Base-by-base conservation (phyloP, 2,329 filamentous ascomycete genomes). In the Colletotrichum neosansevieriae region DNA sequence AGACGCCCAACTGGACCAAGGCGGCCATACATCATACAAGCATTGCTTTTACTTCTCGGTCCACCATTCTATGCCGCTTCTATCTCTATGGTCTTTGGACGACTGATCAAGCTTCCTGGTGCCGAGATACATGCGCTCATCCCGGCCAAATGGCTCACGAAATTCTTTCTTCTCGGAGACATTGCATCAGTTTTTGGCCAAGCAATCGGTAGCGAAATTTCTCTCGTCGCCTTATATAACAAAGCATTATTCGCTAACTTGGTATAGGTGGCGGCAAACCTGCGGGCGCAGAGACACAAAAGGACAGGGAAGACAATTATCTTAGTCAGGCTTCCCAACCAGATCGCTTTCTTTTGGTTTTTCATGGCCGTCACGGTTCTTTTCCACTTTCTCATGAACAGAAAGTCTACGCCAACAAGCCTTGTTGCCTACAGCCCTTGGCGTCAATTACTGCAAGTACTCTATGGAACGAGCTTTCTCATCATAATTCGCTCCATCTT, bases 101-200 rank as follows among this genome's bases (percentile, higher is more conserved):
- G 84, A 13, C 71, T 84, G 9, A 80, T 85, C 56, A 73, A 72
- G 6, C 75, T 77, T 38, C 75, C 82, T 4, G 76, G 76, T 17
- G 80, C 76, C 13, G 76, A 80, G 44, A 60, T 70, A 0, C 74
- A 76, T 64, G 77, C 78, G 2, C 56, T 79, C 32, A 74, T 82
- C n/a, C 74, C 69, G 4, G 70, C 75, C 6, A 70, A 68, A 4
- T 84, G 83, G 80, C 74, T 88, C 3, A 88, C 86, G 3, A 85
- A 82, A 61, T 76, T 85, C 34, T 89, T 89, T 68, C 84, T 89
- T 4, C 58, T 74, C 5, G 85, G 86, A 29, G 87, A 89, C 70
- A 73, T 88, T 2, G 47, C 86, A 4, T 84, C 83, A 2, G 85
- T 89, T 72, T 29, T 82, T 3, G 74, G 87, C 3, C 86, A 89